Base-by-base conservation (phyloP, 768 basidiomycete species). In the Sarcomyxa edulis region DNA sequence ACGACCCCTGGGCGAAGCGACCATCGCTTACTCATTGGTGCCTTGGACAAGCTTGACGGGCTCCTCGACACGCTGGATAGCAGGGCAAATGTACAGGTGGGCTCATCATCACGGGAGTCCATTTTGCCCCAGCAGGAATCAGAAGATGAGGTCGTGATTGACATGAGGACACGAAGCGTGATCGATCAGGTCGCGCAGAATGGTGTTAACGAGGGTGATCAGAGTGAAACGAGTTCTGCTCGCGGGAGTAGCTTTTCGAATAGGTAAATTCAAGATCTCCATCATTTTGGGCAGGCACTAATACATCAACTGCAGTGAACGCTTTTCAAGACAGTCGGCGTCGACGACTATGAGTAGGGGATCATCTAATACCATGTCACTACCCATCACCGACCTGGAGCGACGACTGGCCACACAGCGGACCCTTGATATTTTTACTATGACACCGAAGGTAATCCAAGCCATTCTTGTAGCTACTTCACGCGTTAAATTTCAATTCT, bases 341-440 rank as follows among this genome's bases (percentile, higher is more conserved):
- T 60, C 65, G 3, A 78, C 77, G 0, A 74, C 81, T 4, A 56
- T 70, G 25, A 74, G 72, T 42, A 66, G 69, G 29, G 63, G 60
- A 20, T 77, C 81, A 14, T 66, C 68, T n/a, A 60, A 69, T 15
- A 72, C 72, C 1, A 55, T 76, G 43, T 60, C 65, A 9, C 72
- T 72, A 51, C 72, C 87, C 5, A 63, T 95, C 14, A 61, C 75
- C 19, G 88, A 93, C 47, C 72, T 99, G 11, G 95, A 98, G 55
- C 67, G 74, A 23, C 70, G 89, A 19, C 69, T 99, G 23, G 72
- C 81, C 20, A 83, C 89, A 1, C 76, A 84, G 21, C 69, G 75
- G 14, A 89, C 89, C 6, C 63, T 97, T 20, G 96, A 99, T 58
- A 81, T 99, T 31, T 99, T 99, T 58, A 89, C 90, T 1, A 95